These are phyloP conservation scores for Cunninghamia lanceolata DNA, from an alignment of 75 land plant species.

Conservation along the genomic window DNA sequence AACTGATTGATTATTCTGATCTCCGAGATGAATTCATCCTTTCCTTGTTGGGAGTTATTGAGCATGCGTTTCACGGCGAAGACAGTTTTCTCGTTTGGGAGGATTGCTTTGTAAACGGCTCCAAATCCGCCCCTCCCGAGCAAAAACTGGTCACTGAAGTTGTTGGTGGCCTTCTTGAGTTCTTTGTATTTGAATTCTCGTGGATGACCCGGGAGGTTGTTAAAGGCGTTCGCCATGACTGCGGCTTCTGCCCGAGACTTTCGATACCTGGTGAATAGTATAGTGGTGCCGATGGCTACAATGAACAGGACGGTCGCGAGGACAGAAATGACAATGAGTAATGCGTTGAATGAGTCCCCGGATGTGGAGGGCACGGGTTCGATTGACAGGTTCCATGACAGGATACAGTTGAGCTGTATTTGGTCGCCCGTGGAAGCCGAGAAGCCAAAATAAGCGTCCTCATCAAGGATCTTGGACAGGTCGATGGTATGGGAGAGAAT, in stretches of 20 bases:
- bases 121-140: not conserved
- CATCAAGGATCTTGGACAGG: not conserved
- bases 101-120: not conserved
- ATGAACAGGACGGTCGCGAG: not conserved
- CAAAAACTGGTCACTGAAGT: not conserved
- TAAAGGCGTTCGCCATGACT: not conserved
- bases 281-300: not conserved
- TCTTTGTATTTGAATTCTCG: slow-evolving; percentile 24
- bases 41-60: slow-evolving; percentile 24
- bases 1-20: slow-evolving; percentile 26
- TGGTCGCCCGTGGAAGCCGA: slow-evolving; percentile 28
- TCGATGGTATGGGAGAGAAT: slow-evolving; percentile 1
- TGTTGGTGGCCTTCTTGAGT: not conserved
- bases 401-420: slow-evolving; percentile 13
- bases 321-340: not conserved
- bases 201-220: not conserved
- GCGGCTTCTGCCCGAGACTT: not conserved
- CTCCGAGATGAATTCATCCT: slow-evolving; percentile 32
- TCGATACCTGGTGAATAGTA: not conserved
- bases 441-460: slow-evolving; percentile 29
- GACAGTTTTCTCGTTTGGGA: not conserved
- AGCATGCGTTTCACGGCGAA: slow-evolving; percentile 19
- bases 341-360: too few species aligned
- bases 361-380: not conserved
- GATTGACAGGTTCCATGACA: slow-evolving; percentile 17